Evolutionary conservation across 1,139 yeast species (phyloP).

Genomic region (Taphrina pruni): DNA sequence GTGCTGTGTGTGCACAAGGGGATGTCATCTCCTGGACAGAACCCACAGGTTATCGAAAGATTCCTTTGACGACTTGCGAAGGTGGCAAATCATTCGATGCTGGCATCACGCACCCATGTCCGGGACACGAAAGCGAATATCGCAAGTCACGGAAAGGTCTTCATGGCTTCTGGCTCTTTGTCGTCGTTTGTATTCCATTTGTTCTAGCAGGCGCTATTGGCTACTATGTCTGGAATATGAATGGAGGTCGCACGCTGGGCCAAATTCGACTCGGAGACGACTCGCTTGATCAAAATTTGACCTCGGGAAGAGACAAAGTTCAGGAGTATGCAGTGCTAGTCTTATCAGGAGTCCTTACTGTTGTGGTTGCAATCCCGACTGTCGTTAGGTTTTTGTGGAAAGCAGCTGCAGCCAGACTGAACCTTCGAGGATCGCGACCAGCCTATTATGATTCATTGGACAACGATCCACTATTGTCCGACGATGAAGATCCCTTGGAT

Average conservation of each 20-base stretch:
- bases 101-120: slow-evolving; percentile 75
- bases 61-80: slow-evolving; percentile 74
- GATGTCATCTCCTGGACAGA: slow-evolving; percentile 69
- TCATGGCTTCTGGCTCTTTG: slow-evolving; percentile 61
- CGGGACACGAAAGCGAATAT: slow-evolving; percentile 79
- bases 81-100: slow-evolving; percentile 75
- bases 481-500: slow-evolving; percentile 43
- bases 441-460: slow-evolving; percentile 48
- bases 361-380: slow-evolving; percentile 50
- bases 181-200: slow-evolving; percentile 65
- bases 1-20: slow-evolving; percentile 66
- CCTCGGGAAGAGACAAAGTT: slow-evolving; percentile 38
- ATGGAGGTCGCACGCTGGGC: slow-evolving; percentile 79
- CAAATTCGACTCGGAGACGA: slow-evolving; percentile 85
- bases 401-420: slow-evolving; percentile 43
- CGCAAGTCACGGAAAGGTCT: slow-evolving; percentile 63
- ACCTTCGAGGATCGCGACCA: slow-evolving; percentile 43
- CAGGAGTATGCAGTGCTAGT: slow-evolving; percentile 48
- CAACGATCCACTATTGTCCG: slow-evolving; percentile 48
- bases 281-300: slow-evolving; percentile 52
- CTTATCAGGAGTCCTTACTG: slow-evolving; percentile 51
- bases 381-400: slow-evolving; percentile 39
- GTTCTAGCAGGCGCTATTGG: slow-evolving; percentile 62
- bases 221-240: slow-evolving; percentile 80
- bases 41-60: slow-evolving; percentile 79